Base-by-base conservation (phyloP, 805 yeast species). In the Nakazawaea anatomiae region DNA sequence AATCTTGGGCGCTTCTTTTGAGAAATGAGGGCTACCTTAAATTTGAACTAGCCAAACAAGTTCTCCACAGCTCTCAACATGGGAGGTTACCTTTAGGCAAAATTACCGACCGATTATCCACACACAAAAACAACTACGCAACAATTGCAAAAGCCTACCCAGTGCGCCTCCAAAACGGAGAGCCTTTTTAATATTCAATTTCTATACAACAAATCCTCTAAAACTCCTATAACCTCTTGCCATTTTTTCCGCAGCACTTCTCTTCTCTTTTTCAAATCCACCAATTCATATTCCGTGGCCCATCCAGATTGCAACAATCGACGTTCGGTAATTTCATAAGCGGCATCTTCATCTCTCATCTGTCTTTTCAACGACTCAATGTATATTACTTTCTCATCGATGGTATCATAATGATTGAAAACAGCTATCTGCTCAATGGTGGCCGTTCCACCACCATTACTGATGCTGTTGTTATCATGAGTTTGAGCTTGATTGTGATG, bases 311-410 rank as follows among this genome's bases (percentile, higher is more conserved):
- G 25, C 32, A 50, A 30, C 8, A 50, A 34, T 42, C 52, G 30
- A 4, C 47, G 32, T 29, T 50, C 52, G 5, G 52, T 46, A 14
- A 50, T 46, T 25, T 42, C 32, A 30, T 45, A 50, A 6, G 50
- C 52, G 9, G 42, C 42, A 30, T 42, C 46, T 41, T 50, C 52
- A 34, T 46, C 42, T 34, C 42, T 47, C 49, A 41, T 45, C 32
- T 50, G 52, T 44, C 35, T 42, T 42, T 50, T 50, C 27, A 50
- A 25, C 18, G 39, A 36, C 32, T 50, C 49, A 34, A 50, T 50
- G 28, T 50, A 50, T 4, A 39, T 10, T 31, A 45, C 43, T 30
- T 50, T 50, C 5, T 46, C 52, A 5, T 50, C 52, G 1, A 50
- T 50, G 2, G 48, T 42, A 29, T 50, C 52, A 29, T 30, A 50